These are phyloP conservation scores for Fusarium fracticaudum DNA, from an alignment of 2,329 filamentous ascomycete species.

Conservation along the genomic window DNA sequence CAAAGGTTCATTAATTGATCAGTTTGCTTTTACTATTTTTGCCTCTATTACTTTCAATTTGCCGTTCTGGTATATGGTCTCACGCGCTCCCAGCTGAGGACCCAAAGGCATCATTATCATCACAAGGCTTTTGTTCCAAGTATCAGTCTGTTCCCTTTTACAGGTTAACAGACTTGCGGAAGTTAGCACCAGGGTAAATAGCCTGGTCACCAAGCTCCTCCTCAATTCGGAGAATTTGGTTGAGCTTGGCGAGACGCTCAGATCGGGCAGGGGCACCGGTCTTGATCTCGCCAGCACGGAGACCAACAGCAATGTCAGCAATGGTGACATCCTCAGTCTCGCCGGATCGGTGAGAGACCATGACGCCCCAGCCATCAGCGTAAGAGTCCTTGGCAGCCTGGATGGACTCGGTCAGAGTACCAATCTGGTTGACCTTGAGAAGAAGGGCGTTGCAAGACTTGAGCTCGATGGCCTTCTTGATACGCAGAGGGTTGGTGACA, in stretches of 20 bases:
- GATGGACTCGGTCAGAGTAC: conserved; percentile 97
- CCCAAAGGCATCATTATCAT: conserved; percentile 38
- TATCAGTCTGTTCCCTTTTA: conserved; percentile 59
- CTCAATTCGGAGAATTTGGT: conserved; percentile 99
- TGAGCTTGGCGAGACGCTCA: conserved; percentile 99
- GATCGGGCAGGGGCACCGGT: conserved; percentile 95
- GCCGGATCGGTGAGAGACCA: conserved; percentile 99
- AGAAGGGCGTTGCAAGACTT: conserved; percentile 99
- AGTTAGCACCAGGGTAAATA: conserved; percentile 89
- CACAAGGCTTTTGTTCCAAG: conserved; percentile 32
- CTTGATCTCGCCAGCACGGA: conserved; percentile 98
- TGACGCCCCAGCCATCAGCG: conserved; percentile 95
- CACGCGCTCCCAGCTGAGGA: conserved; percentile 33
- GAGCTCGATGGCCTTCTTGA: conserved; percentile 99
- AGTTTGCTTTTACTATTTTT: conserved; percentile 43
- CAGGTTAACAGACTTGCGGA: conserved; percentile 90
- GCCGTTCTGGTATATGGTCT: conserved; percentile 41
- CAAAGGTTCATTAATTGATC: conserved; percentile 35
- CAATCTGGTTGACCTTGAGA: conserved; percentile 99
- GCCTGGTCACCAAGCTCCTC: conserved; percentile 96
- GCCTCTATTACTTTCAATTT: conserved; percentile 43
- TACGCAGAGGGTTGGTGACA: conserved; percentile 97
- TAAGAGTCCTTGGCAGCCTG: conserved; percentile 99
- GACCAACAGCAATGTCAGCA: conserved; percentile 95
- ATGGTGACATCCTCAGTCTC: conserved; percentile 99